Base-by-base conservation (phyloP, 345 rosid species). In the Diplotaxis tenuifolia region DNA sequence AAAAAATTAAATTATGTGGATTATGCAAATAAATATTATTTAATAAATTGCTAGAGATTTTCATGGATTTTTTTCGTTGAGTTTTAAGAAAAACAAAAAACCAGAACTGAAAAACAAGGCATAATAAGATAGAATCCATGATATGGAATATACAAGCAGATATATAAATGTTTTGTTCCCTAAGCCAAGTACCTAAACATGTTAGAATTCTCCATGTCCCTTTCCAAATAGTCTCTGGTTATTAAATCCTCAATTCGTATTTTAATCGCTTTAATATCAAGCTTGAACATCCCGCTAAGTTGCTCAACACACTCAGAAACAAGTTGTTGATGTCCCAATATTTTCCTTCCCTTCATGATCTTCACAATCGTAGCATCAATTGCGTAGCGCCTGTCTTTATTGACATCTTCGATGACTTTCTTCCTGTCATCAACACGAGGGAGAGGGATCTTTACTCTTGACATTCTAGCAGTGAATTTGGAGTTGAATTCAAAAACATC, bases 331-430 rank as follows among this genome's bases (percentile, higher is more conserved):
- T 92, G 95, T 42, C 90, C 89, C 86, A 90, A 69, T 19, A 85
- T 84, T 62, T 92, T 92, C 72, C 93, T 77, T 31, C 95, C 83
- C 89, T 96, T 96, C 99, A 92, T 96, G 68, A 96, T 96, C 38
- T 97, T 91, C 15, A 96, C 99, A 55, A 96, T 84, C 18, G 99
- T 96, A 52, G 99, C 99, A 81, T 96, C 99, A 70, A 96, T 89
- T 0, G 97, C 97, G 50, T 89, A 92, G 25, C 95, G 84, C 32
- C 98, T 80, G 76, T 88, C 99, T 81, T 90, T 92, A 62, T 92
- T 92, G 1, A 90, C 98, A 70, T 90, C 98, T 76, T 96, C 99
- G 12, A 90, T 85, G 8, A 96, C 87, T 73, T 90, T 96, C 86
- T 85, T 92, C 84, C 93, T 86, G 73, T 96, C 99, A 75, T 90